Conservation (phyloP, 208 protist genomes). For the Leishmania mexicana region DNA sequence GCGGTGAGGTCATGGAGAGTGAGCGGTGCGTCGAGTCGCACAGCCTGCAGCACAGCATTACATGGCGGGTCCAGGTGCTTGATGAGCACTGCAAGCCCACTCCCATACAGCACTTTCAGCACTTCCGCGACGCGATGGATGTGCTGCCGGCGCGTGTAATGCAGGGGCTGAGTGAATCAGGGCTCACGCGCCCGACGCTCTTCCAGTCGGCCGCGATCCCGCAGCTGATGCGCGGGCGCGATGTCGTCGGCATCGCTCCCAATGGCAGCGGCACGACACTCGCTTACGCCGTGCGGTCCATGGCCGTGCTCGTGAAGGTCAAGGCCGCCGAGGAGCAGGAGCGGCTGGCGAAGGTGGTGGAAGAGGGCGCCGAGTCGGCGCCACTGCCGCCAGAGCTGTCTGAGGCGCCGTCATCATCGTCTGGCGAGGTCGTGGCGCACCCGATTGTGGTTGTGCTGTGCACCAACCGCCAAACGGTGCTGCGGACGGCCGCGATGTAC, state of each 20-base stretch:
- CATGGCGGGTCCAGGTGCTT: conserved; percentile 50
- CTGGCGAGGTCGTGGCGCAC: conserved; percentile 21
- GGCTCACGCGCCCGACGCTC: conserved; percentile 71
- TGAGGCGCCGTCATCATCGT: background rate
- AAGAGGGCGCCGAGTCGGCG: background rate
- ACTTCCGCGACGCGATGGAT: conserved; percentile 50
- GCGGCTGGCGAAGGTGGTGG: background rate
- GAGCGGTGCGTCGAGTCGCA: conserved; percentile 33
- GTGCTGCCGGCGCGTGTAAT: conserved; percentile 53
- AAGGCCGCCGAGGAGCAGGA: conserved; percentile 7
- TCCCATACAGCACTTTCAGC: conserved; percentile 37
- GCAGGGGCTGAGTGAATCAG: conserved; percentile 36
- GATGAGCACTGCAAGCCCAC: conserved; percentile 52
- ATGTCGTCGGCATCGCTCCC: conserved; percentile 94
- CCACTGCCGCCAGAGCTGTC: background rate
- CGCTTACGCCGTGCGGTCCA: conserved; percentile 95
- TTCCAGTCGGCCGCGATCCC: conserved; percentile 85
- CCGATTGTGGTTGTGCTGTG: conserved; percentile 95
- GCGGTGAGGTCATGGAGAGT: conserved; percentile 54
- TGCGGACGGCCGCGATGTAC: conserved; percentile 96
- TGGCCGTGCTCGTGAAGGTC: conserved; percentile 40
- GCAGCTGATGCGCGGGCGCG: conserved; percentile 77
- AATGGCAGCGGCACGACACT: conserved; percentile 97
- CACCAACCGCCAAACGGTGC: conserved; percentile 96
- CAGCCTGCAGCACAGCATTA: conserved; percentile 40